phyloP scores from a whole-genome alignment of 2,329 filamentous ascomycete species.

The Dactylellina sp. region DNA sequence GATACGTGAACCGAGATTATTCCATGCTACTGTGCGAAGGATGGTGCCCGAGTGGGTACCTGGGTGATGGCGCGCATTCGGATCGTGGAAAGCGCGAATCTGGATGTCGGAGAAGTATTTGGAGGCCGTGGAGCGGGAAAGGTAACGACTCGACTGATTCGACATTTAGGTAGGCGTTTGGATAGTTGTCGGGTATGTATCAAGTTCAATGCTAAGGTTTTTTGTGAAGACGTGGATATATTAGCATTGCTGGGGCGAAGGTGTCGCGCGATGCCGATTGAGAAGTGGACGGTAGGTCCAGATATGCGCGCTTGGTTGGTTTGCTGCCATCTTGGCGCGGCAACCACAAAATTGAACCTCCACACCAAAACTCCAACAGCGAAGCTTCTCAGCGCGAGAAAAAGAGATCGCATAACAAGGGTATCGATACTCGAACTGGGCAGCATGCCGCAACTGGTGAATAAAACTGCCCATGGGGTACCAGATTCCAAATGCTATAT shows the following conservation, averaged over 20 bases:
- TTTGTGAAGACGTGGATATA: neutral
- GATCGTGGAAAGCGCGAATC: slow-evolving; percentile 55
- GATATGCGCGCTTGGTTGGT: too few species aligned
- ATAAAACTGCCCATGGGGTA: slow-evolving; percentile 30
- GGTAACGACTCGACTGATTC: slow-evolving; percentile 46
- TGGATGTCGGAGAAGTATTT: slow-evolving; percentile 57
- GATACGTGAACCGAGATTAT: slow-evolving; percentile 67
- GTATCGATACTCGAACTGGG: too few species aligned
- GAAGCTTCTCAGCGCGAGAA: neutral
- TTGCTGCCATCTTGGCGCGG: neutral
- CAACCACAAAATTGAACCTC: neutral
- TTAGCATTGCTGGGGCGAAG: neutral
- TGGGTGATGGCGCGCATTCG: slow-evolving; percentile 53
- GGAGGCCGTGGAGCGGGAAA: slow-evolving; percentile 45
- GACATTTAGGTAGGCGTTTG: slow-evolving; percentile 33
- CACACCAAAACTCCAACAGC: neutral
- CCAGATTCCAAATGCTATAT: slow-evolving; percentile 51
- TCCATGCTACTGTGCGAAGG: slow-evolving; percentile 68
- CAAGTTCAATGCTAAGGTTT: neutral
- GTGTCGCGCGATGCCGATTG: slow-evolving; percentile 3
- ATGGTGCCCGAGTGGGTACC: slow-evolving; percentile 53
- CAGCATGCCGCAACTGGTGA: slow-evolving; percentile 44
- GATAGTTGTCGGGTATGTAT: neutral
- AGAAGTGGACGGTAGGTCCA: too few species aligned
- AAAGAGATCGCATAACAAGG: neutral